phyloP scores from a whole-genome alignment of 2,329 filamentous ascomycete genomes.

The Pestalotiopsis sp. region DNA sequence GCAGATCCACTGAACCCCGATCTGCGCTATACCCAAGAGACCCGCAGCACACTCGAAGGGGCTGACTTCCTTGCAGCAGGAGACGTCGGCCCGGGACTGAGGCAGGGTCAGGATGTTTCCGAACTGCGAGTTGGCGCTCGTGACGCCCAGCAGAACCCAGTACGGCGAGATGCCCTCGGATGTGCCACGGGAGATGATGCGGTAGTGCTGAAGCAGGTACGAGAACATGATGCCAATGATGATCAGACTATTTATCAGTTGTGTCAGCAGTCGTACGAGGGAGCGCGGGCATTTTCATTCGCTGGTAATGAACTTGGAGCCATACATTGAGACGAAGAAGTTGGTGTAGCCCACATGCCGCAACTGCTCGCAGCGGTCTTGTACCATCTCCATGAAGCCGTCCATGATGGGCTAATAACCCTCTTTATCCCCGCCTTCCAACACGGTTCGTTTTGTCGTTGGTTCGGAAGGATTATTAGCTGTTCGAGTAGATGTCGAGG shows the following conservation, averaged over 20 bases:
- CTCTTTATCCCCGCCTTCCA: neutral
- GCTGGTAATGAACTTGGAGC: neutral
- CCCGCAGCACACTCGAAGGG: conserved; percentile 84
- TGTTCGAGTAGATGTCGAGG: neutral
- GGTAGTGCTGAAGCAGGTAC: conserved; percentile 92
- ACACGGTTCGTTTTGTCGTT: neutral
- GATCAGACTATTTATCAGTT: conserved; percentile 59
- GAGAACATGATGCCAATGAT: conserved; percentile 87
- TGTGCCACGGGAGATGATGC: conserved; percentile 82
- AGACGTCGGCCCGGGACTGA: conserved; percentile 80
- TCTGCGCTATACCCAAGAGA: conserved; percentile 85
- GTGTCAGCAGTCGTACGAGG: conserved; percentile 23
- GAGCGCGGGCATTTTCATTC: neutral
- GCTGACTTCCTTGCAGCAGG: conserved; percentile 82
- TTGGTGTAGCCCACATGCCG: conserved; percentile 57
- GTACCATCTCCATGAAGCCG: conserved; percentile 24
- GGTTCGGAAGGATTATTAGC: neutral
- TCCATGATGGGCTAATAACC: conserved; percentile 32
- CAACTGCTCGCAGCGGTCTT: conserved; percentile 53
- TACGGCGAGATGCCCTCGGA: conserved; percentile 95
- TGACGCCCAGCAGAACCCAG: conserved; percentile 91
- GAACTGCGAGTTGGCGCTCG: conserved; percentile 85
- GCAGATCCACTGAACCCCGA: conserved; percentile 89
- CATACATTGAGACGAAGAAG: conserved; percentile 58
- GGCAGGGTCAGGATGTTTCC: conserved; percentile 90